A percentile compares a stretch with the other conserved stretches of the same genome.
Evolutionary conservation across 345 rosid species (phyloP).

Genomic region (Rhizophora mangle): DNA sequence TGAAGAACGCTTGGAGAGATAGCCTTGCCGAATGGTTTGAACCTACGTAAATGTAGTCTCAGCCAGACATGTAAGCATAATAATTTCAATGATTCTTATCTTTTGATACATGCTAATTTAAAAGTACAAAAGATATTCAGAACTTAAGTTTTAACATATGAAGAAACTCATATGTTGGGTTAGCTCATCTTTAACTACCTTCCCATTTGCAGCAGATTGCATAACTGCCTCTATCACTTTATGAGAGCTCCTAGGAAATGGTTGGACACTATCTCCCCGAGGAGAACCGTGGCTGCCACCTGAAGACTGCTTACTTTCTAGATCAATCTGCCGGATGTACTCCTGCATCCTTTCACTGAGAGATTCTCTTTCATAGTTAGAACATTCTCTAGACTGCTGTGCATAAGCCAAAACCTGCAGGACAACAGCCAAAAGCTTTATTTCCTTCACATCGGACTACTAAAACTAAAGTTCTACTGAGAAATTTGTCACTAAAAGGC

Average conservation of each 20-base stretch:
- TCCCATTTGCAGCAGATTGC: slow-evolving; percentile 74
- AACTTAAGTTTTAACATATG: not conserved
- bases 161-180: not conserved
- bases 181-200: slow-evolving; percentile 31
- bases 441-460: not conserved
- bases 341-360: slow-evolving; percentile 76
- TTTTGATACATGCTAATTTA: not conserved
- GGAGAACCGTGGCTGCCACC: slow-evolving; percentile 36
- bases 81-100: not conserved
- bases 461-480: not conserved
- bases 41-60: slow-evolving; percentile 40
- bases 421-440: not conserved
- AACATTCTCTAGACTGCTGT: slow-evolving; percentile 78
- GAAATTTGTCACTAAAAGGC: slow-evolving; percentile 1
- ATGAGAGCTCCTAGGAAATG: slow-evolving; percentile 50
- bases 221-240: slow-evolving; percentile 72
- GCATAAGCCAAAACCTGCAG: slow-evolving; percentile 69
- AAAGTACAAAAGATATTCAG: not conserved
- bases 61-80: not conserved
- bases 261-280: slow-evolving; percentile 36
- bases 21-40: slow-evolving; percentile 76
- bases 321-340: slow-evolving; percentile 58
- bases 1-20: slow-evolving; percentile 79
- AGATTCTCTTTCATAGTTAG: slow-evolving; percentile 72
- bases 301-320: slow-evolving; percentile 40